A percentile compares a stretch with the other conserved stretches of the same genome.
Conservation (phyloP, 805 yeast species). For the Ogataea ganodermae region DNA sequence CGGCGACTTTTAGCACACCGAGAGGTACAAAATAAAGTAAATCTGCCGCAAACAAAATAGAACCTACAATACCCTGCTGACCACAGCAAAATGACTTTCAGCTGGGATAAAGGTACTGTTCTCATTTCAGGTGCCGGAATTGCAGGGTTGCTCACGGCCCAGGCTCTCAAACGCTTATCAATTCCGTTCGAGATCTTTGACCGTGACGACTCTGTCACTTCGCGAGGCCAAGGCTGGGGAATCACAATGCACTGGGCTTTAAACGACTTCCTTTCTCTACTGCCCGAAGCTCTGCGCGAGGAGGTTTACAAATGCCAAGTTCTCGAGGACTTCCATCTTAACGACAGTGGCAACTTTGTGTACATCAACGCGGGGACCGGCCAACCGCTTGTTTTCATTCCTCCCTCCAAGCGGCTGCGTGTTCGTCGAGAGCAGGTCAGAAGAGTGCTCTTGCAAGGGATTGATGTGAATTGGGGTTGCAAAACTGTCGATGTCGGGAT, state of each 20-base stretch:
- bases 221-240: constrained; percentile 38
- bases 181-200: constrained; percentile 33
- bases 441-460: constrained; percentile 25
- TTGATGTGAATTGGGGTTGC: constrained; percentile 34
- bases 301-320: constrained; percentile 32
- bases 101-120: constrained; percentile 25
- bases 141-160: constrained; percentile 31
- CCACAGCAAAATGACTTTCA: not conserved
- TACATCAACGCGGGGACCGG: constrained; percentile 35
- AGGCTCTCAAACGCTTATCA: constrained; percentile 27
- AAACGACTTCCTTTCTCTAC: constrained; percentile 23
- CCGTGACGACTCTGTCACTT: constrained; percentile 27
- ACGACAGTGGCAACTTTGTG: constrained; percentile 33
- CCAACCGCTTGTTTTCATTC: constrained; percentile 30
- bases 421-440: constrained; percentile 35
- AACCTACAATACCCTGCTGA: not conserved
- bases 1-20: too few relatives aligned
- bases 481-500: constrained; percentile 18
- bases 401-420: constrained; percentile 34
- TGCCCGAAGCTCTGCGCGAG: constrained; percentile 27
- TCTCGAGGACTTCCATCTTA: constrained; percentile 28
- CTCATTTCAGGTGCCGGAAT: constrained; percentile 28
- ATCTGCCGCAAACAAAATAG: not conserved
- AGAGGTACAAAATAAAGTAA: not conserved
- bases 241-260: constrained; percentile 37